A percentile compares a stretch with the other conserved stretches of the same genome.
These are phyloP conservation scores for Fistulifera solaris DNA, from an alignment of 108 stramenopile species.

Conservation along the genomic window DNA sequence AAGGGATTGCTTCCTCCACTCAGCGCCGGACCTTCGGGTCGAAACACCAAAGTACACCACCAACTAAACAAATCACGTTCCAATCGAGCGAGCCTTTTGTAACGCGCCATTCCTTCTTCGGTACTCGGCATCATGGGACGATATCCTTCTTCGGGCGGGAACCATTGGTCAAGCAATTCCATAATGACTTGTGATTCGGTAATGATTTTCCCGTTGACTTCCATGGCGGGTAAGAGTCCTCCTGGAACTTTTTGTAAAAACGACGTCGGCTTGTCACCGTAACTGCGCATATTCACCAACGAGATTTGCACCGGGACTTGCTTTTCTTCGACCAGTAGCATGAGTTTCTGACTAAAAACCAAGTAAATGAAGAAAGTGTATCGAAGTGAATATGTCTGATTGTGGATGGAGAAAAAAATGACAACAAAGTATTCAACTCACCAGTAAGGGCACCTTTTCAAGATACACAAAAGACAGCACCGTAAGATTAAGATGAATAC, in stretches of 20 bases:
- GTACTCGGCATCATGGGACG: slow-evolving; percentile 70
- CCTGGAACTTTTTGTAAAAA: slow-evolving; percentile 81
- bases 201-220: slow-evolving; percentile 59
- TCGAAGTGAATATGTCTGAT: slow-evolving; percentile 31
- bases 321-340: slow-evolving; percentile 90
- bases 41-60: slow-evolving; percentile 88
- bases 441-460: slow-evolving; percentile 10
- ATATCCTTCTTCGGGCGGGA: slow-evolving; percentile 56
- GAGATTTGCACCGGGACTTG: slow-evolving; percentile 80
- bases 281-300: slow-evolving; percentile 86
- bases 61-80: slow-evolving; percentile 88
- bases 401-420: slow-evolving; percentile 8
- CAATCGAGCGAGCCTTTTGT: slow-evolving; percentile 52
- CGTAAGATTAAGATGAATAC: background rate
- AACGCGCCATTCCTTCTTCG: slow-evolving; percentile 33
- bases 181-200: slow-evolving; percentile 87
- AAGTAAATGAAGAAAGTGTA: too few species aligned
- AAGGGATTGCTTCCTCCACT: slow-evolving; percentile 26
- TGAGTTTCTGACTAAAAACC: slow-evolving; percentile 50
- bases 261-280: slow-evolving; percentile 84
- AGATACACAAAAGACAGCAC: too few species aligned
- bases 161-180: slow-evolving; percentile 78
- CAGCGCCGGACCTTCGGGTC: slow-evolving; percentile 38
- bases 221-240: slow-evolving; percentile 83
- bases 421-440: background rate